Percentiles rank a stretch among this genome's conserved stretches.
phyloP scores from a whole-genome alignment of 208 protist species.

The Endotrypanum monterogeii region DNA sequence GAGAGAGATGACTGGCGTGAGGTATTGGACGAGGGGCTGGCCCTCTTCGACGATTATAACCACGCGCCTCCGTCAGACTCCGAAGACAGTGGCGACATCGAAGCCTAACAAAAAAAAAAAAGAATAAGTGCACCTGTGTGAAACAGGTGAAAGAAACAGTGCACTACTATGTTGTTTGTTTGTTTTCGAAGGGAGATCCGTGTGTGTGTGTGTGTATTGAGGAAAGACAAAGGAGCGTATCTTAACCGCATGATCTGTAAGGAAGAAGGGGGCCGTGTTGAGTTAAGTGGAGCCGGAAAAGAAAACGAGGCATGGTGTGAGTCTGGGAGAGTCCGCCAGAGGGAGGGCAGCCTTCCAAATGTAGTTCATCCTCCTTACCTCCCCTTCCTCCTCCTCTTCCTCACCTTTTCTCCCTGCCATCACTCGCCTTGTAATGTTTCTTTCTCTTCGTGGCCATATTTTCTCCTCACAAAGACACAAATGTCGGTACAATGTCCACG shows the following conservation, averaged over 20 bases:
- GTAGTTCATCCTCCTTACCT: neutral
- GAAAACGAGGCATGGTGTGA: too few relatives aligned
- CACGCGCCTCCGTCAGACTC: conserved; percentile 48
- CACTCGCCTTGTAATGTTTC: neutral
- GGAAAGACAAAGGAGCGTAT: too few relatives aligned
- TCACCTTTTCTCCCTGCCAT: neutral
- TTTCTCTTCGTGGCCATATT: neutral
- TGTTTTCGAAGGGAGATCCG: too few relatives aligned
- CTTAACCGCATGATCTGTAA: neutral
- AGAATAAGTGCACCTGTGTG: too few relatives aligned
- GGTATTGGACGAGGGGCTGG: conserved; percentile 54
- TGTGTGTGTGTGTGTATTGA: too few relatives aligned
- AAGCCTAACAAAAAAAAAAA: neutral
- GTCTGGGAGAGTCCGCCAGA: neutral
- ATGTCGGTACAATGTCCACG: neutral
- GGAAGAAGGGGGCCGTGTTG: neutral
- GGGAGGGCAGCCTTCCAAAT: neutral
- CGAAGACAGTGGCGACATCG: conserved; percentile 27
- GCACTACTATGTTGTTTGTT: too few relatives aligned
- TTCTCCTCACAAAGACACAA: too few relatives aligned
- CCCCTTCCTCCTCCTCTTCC: neutral
- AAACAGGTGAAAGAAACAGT: neutral
- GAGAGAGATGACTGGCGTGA: conserved; percentile 82
- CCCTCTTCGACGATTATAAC: conserved; percentile 77
- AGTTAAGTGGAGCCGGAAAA: too few relatives aligned